Conservation (phyloP, 2,329 filamentous ascomycete species). For the Ploettnerulaceae sp. region DNA sequence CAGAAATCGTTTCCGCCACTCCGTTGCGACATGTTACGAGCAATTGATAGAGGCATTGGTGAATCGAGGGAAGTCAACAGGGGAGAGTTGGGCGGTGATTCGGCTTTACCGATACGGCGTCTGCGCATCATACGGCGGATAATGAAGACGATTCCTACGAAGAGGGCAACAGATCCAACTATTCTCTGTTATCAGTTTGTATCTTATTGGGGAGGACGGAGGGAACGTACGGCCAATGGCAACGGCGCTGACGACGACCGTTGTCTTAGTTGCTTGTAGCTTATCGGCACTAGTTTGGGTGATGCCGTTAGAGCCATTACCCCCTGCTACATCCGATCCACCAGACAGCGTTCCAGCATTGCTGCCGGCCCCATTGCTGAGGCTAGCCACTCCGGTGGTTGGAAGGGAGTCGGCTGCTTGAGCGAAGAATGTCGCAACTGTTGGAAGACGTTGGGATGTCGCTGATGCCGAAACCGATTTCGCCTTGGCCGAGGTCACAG, state of each 20-base stretch:
- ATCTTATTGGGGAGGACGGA: background rate
- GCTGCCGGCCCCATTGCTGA: background rate
- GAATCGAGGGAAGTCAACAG: conserved; percentile 12
- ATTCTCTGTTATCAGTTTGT: background rate
- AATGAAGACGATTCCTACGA: conserved; percentile 17
- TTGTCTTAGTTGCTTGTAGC: conserved; percentile 5
- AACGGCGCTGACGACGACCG: conserved; percentile 7
- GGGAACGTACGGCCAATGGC: conserved; percentile 14
- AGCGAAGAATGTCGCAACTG: conserved; percentile 3
- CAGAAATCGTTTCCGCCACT: conserved; percentile 9
- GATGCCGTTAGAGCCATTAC: background rate
- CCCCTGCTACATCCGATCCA: conserved; percentile 1
- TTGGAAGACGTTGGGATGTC: conserved; percentile 1
- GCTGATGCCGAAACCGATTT: background rate
- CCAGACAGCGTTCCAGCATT: conserved; percentile 9
- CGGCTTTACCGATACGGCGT: conserved; percentile 15
- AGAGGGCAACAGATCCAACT: conserved; percentile 15
- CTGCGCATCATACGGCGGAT: conserved; percentile 17
- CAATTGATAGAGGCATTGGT: conserved; percentile 13
- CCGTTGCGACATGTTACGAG: conserved; percentile 17
- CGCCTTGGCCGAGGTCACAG: background rate
- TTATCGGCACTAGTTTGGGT: background rate
- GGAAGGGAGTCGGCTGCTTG: conserved; percentile 6
- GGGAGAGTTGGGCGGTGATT: conserved; percentile 18
- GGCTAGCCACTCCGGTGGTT: background rate